Conservation (phyloP, 176 grass and related monocot species). For the Lolium perenne region DNA sequence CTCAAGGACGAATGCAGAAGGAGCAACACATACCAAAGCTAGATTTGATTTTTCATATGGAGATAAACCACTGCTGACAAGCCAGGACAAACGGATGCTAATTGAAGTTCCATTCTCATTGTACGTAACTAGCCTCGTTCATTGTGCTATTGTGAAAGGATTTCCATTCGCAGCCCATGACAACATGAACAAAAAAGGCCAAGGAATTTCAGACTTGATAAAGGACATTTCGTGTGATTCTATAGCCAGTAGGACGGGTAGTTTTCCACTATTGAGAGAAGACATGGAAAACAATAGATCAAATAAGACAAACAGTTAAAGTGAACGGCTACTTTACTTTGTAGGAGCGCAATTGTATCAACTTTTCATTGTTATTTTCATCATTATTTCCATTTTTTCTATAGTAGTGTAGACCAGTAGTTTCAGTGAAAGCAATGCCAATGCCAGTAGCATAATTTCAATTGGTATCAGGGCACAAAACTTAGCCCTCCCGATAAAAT, state of each 20-base stretch:
- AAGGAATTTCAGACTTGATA: not conserved
- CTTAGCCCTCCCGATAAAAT: not conserved
- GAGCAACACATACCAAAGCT: not conserved
- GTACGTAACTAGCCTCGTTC: not conserved
- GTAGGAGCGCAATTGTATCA: not conserved
- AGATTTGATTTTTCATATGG: constrained; percentile 4
- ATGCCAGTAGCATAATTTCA: not conserved
- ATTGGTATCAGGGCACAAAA: not conserved
- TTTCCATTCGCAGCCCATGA: not conserved
- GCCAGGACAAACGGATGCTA: not conserved
- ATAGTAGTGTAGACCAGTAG: not conserved
- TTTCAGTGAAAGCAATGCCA: not conserved
- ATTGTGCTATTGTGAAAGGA: not conserved
- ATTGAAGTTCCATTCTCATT: not conserved
- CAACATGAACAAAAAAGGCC: not conserved
- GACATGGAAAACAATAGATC: not conserved
- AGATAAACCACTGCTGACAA: not conserved
- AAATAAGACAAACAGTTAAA: not conserved
- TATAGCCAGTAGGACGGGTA: not conserved
- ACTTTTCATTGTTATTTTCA: not conserved
- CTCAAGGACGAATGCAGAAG: not conserved
- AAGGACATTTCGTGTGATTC: not conserved
- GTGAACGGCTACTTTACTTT: not conserved
- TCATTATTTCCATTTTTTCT: not conserved
- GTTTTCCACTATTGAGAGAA: not conserved